phyloP scores from a whole-genome alignment of 805 yeast species.

The Danielia reshetovae region DNA sequence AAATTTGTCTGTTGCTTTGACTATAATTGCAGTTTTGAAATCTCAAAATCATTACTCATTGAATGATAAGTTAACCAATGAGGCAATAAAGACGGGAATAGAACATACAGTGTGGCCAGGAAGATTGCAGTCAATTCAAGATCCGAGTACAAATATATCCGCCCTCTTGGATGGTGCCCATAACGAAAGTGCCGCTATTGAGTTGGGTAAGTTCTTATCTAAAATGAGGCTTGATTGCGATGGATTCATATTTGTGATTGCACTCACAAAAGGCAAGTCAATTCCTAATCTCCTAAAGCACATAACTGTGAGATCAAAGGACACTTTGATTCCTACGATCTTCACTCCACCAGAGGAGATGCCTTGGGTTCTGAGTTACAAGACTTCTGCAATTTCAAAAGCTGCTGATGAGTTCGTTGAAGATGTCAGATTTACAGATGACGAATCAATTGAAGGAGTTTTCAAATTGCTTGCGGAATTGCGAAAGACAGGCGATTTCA shows the following conservation, averaged over 20 bases:
- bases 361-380: conserved; percentile 82
- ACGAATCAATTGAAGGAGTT: neutral
- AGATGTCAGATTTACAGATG: conserved; percentile 10
- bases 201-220: conserved; percentile 53
- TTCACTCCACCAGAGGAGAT: conserved; percentile 77
- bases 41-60: conserved; percentile 11
- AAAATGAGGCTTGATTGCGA: conserved; percentile 13
- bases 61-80: conserved; percentile 23
- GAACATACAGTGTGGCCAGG: conserved; percentile 76
- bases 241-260: conserved; percentile 59
- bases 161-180: conserved; percentile 89
- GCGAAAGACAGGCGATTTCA: conserved; percentile 17
- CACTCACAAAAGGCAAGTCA: conserved; percentile 72
- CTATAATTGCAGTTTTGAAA: conserved; percentile 41
- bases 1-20: conserved; percentile 66
- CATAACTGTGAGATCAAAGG: conserved; percentile 44
- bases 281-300: conserved; percentile 47
- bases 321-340: conserved; percentile 55
- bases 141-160: conserved; percentile 19
- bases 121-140: conserved; percentile 52
- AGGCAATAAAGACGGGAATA: conserved; percentile 49
- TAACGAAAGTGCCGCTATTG: conserved; percentile 79
- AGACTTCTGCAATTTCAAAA: conserved; percentile 26
- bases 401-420: conserved; percentile 21
- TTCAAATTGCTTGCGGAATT: conserved; percentile 8